Evolutionary conservation across 2,329 filamentous ascomycete genomes (phyloP).

Genomic region (Moelleriella libera): DNA sequence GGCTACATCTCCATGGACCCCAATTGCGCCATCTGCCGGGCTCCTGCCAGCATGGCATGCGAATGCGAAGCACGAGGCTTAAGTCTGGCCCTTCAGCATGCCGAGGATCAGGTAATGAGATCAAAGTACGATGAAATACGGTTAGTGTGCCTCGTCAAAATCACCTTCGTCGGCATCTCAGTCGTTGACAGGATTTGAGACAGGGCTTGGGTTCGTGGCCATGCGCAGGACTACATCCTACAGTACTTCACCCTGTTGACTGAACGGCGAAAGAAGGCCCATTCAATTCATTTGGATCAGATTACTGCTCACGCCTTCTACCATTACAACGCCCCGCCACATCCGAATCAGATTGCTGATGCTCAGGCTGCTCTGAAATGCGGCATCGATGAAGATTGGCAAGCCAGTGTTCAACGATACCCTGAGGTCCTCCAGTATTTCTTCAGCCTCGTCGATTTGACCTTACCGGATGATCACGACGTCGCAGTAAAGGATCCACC

Average conservation of each 20-base stretch:
- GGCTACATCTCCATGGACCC: constrained; percentile 50
- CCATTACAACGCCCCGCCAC: constrained; percentile 42
- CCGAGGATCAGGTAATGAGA: constrained; percentile 50
- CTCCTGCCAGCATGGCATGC: constrained; percentile 42
- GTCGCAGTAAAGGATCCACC: constrained; percentile 45
- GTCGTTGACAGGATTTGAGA: not conserved
- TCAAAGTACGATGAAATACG: constrained; percentile 48
- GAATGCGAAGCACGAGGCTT: constrained; percentile 54
- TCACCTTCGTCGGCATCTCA: too few species aligned
- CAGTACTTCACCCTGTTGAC: constrained; percentile 49
- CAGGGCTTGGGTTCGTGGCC: constrained; percentile 49
- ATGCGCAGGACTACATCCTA: constrained; percentile 55
- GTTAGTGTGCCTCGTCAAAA: constrained; percentile 24
- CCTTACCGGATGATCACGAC: constrained; percentile 48
- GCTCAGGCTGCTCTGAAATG: constrained; percentile 54
- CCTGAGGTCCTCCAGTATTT: constrained; percentile 75
- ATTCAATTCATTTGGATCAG: constrained; percentile 39
- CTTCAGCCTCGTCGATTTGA: constrained; percentile 55
- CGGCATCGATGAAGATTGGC: constrained; percentile 70
- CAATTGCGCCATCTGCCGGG: constrained; percentile 53
- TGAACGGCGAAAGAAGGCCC: constrained; percentile 43
- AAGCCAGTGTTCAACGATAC: constrained; percentile 59
- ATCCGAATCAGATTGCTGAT: constrained; percentile 47
- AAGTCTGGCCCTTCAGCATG: constrained; percentile 47
- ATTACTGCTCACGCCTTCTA: constrained; percentile 40